Base-by-base conservation (phyloP, 495 filamentous ascomycete species). In the Aspergillus cavernicola region DNA sequence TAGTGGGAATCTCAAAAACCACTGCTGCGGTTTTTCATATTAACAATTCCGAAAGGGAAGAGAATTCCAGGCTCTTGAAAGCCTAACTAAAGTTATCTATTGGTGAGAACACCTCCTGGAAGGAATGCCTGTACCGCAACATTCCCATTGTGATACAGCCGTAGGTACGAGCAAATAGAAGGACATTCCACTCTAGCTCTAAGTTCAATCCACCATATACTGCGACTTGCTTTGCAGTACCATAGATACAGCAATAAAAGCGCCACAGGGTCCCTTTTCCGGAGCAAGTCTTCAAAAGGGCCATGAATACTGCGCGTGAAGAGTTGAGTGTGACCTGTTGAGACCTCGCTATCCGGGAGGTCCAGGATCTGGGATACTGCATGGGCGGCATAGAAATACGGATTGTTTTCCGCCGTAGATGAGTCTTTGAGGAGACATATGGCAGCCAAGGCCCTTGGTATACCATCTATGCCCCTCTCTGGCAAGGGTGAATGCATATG, bases 241-340 rank as follows among this genome's bases (percentile, higher is more conserved):
- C 76, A 79, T 15, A 75, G 53, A 60, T 69, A 74, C 0, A 79
- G 61, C 57, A 79, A 57, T 54, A 79, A 55, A 0, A 79, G 63
- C 4, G 76, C 71, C 4, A 60, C 39, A 22, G 75, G 71, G 29
- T 78, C 73, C 53, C 55, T 75, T 19, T 45, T 16, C 50, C 49
- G 50, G 8, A 77, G 58, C 40, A 77, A 56, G 0, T 37, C 36
- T 58, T 67, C 54, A 36, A 73, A 77, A 22, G 38, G 0, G 3
- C 58, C 61, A 46, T 59, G 41, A 19, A 72, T 63, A 53, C 39
- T 52, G 6, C 57, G 45, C 18, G 55, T 58, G 28, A 74, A 70
- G 6, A 62, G 24, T 19, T 66, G 57, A 23, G 55, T 58, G 10
- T 26, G 59, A 12, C 64, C 61, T 10, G 55, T 66, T 23, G 61